Base-by-base conservation (phyloP, 805 yeast species). In the Cyberlindnera amylophila region DNA sequence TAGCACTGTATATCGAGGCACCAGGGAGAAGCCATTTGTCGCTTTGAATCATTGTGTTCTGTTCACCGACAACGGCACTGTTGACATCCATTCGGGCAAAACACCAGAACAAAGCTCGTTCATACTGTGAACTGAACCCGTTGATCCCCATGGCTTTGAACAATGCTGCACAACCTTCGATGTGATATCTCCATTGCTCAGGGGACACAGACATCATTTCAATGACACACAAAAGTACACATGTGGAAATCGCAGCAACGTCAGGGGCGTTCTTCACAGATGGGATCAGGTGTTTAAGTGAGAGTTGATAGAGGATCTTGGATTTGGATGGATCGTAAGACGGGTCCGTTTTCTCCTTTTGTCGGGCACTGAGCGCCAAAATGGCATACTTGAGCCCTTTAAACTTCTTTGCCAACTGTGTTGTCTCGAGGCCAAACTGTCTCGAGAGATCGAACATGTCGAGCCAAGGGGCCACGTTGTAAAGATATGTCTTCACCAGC, bases 101-200 rank as follows among this genome's bases (percentile, higher is more conserved):
- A 36, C 66, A 63, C 76, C 75, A 72, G 42, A 72, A 69, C 34
- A 71, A 51, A 0, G 69, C 65, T 42, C 70, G 50, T 35, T 65
- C 66, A 16, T 69, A 55, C 16, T 45, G 48, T 21, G 59, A 55
- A 31, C 67, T 55, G 34, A 64, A 59, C 1, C 71, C 74, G 47
- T 65, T 55, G 35, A 70, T 64, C 6, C 62, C 63, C 35, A 64
- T 64, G 12, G 69, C 62, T 31, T 63, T 57, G 39, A 71, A 62
- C 47, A 67, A 47, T 0, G 63, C 56, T 4, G 67, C 64, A 47
- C 70, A 67, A 9, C 68, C 72, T 45, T 59, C 67, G 15, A 67
- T 53, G 44, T 64, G 69, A 28, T 62, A 61, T 38, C 70, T 52
- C 72, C 74, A 67, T 44, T 62, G 55, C 36, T 54, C 58, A 10